These are phyloP conservation scores for Akanthomyces uredinophilus DNA, from an alignment of 2,329 filamentous ascomycete genomes.

Conservation along the genomic window DNA sequence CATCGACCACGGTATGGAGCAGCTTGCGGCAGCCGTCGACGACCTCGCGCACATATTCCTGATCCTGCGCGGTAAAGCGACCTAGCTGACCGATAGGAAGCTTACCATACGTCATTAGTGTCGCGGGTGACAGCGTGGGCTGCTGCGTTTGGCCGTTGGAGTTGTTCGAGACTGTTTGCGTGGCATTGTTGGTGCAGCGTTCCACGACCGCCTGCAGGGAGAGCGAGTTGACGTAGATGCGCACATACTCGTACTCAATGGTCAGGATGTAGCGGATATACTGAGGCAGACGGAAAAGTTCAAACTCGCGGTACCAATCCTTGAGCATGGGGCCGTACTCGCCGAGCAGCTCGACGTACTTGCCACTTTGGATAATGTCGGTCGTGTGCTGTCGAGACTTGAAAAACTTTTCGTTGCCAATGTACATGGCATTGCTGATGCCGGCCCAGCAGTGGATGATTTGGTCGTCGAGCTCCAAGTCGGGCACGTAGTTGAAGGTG, in stretches of 20 bases:
- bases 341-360: slow-evolving; percentile 75
- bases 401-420: slow-evolving; percentile 85
- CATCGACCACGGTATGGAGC: slow-evolving; percentile 71
- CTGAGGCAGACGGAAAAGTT: slow-evolving; percentile 64
- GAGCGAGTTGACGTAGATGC: slow-evolving; percentile 91
- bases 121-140: slow-evolving; percentile 54
- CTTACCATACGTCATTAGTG: slow-evolving; percentile 60
- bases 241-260: slow-evolving; percentile 93
- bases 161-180: slow-evolving; percentile 35
- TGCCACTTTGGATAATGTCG: slow-evolving; percentile 78
- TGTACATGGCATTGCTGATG: slow-evolving; percentile 87
- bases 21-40: slow-evolving; percentile 73
- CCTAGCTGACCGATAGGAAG: slow-evolving; percentile 59
- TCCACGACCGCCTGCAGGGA: slow-evolving; percentile 93
- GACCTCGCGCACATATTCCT: slow-evolving; percentile 70
- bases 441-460: slow-evolving; percentile 88
- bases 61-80: slow-evolving; percentile 60
- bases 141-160: slow-evolving; percentile 27
- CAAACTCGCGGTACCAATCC: slow-evolving; percentile 78
- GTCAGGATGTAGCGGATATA: slow-evolving; percentile 71
- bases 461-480: slow-evolving; percentile 62
- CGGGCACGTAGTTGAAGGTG: slow-evolving; percentile 61
- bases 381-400: slow-evolving; percentile 82
- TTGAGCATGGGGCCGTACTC: slow-evolving; percentile 74
- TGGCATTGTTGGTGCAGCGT: slow-evolving; percentile 74